Conservation (phyloP, 129 eudicot species). For the Sambucus nigra region DNA sequence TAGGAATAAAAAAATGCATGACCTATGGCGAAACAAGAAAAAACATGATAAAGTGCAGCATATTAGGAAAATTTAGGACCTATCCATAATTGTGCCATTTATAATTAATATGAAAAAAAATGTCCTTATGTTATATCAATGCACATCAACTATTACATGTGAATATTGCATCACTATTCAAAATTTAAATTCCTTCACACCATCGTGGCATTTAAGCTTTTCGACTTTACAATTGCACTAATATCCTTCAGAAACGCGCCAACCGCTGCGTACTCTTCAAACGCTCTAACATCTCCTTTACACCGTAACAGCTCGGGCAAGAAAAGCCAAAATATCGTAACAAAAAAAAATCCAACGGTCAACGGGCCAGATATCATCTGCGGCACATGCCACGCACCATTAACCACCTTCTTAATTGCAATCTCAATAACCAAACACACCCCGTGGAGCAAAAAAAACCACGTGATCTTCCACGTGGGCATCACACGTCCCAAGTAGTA, state of each 20-base stretch:
- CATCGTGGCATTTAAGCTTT: too few species aligned
- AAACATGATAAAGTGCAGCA: too few species aligned
- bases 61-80: too few species aligned
- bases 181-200: too few species aligned
- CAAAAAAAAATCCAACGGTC: conserved; percentile 35
- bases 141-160: too few species aligned
- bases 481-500: conserved; percentile 34
- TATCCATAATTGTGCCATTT: too few species aligned
- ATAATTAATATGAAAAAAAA: too few species aligned
- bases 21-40: too few species aligned
- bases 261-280: conserved; percentile 32
- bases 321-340: conserved; percentile 45
- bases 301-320: conserved; percentile 40
- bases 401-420: conserved; percentile 30
- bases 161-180: too few species aligned
- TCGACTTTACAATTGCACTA: too few species aligned
- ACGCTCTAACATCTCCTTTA: conserved; percentile 28
- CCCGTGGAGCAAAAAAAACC: conserved; percentile 71
- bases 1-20: too few species aligned
- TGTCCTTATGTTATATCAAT: too few species aligned
- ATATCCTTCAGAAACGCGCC: conserved; percentile 23
- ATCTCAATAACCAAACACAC: conserved; percentile 39
- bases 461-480: conserved; percentile 52
- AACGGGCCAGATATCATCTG: conserved; percentile 15
- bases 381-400: conserved; percentile 29